Percentiles rank a stretch among this genome's conserved stretches.
Evolutionary conservation across 2,329 filamentous ascomycete species (phyloP).

Genomic region (Aaosphaeria pasadenensis): DNA sequence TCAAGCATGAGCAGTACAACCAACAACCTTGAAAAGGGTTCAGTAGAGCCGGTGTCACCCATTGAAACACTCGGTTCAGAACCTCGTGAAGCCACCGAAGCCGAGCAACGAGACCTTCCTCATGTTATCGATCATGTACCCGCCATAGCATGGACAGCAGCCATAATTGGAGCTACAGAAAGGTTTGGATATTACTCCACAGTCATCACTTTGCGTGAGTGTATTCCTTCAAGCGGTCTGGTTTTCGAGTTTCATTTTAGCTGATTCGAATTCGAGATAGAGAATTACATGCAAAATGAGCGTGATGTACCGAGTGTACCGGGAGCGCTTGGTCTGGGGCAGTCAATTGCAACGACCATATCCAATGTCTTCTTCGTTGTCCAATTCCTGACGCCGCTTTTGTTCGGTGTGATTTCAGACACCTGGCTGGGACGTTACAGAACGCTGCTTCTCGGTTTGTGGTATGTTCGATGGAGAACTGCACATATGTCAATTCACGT

Average conservation of each 20-base stretch:
- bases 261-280: too few relatives aligned
- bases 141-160: constrained; percentile 7
- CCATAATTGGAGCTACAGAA: constrained; percentile 6
- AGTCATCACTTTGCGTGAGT: too few relatives aligned
- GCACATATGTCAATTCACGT: too few relatives aligned
- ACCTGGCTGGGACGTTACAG: constrained; percentile 33
- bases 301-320: constrained; percentile 1
- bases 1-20: not conserved
- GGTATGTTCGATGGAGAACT: not conserved
- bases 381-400: constrained; percentile 18
- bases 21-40: not conserved
- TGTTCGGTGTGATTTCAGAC: constrained; percentile 32
- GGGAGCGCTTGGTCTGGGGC: constrained; percentile 18
- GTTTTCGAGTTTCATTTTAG: too few relatives aligned
- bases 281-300: too few relatives aligned
- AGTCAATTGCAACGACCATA: constrained; percentile 15
- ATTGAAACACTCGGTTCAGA: not conserved
- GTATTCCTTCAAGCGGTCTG: too few relatives aligned
- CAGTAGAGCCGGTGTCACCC: not conserved
- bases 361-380: constrained; percentile 12
- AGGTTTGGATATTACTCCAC: constrained; percentile 7
- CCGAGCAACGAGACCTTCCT: constrained; percentile 7
- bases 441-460: constrained; percentile 25
- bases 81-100: constrained; percentile 1
- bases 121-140: constrained; percentile 8